phyloP scores from a whole-genome alignment of 169 alveolate species.

The Plasmodium inui region DNA sequence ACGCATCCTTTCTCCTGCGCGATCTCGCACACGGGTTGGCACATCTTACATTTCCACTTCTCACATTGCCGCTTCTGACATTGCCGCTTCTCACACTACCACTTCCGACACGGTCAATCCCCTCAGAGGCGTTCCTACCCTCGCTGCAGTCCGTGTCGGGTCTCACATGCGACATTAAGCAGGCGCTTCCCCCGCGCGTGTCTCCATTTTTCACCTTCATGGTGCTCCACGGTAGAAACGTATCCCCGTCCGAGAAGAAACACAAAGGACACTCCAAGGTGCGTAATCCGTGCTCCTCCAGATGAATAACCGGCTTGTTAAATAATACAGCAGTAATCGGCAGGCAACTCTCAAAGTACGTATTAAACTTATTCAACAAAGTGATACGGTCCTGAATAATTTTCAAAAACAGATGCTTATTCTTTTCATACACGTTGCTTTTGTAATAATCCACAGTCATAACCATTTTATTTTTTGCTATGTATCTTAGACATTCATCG shows the following conservation, averaged over 20 bases:
- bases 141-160: not conserved
- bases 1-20: not conserved
- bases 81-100: not conserved
- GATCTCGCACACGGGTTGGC: not conserved
- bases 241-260: slow-evolving; percentile 40
- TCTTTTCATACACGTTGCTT: slow-evolving; percentile 38
- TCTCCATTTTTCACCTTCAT: not conserved
- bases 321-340: slow-evolving; percentile 65
- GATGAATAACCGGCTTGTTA: slow-evolving; percentile 55
- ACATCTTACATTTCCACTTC: not conserved
- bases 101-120: not conserved
- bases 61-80: not conserved
- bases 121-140: slow-evolving; percentile 1
- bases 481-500: slow-evolving; percentile 36
- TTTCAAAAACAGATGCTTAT: slow-evolving; percentile 42
- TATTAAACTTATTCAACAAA: slow-evolving; percentile 47
- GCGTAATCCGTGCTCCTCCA: slow-evolving; percentile 72
- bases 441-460: slow-evolving; percentile 71
- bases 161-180: not conserved
- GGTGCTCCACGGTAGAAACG: slow-evolving; percentile 39
- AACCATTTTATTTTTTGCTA: slow-evolving; percentile 69
- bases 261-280: slow-evolving; percentile 73
- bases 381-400: slow-evolving; percentile 73
- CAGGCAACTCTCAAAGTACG: slow-evolving; percentile 59
- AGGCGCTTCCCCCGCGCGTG: not conserved